phyloP scores from a whole-genome alignment of 2,329 filamentous ascomycete genomes.

The Didymella arachidicola region DNA sequence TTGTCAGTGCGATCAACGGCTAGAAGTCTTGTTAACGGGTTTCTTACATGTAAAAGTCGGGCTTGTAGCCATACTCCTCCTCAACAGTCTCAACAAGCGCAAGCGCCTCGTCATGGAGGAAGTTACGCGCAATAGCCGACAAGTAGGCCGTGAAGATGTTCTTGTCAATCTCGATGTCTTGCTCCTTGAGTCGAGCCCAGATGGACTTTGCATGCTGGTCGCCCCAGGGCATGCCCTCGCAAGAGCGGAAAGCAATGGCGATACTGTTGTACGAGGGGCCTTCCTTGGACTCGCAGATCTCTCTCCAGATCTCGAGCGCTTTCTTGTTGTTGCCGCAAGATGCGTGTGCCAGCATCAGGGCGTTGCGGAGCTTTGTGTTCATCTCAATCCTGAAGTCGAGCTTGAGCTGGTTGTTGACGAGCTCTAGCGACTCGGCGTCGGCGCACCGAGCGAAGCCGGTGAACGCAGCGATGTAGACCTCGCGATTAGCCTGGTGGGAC shows the following conservation, averaged over 20 bases:
- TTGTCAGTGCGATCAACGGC: slow-evolving; percentile 23
- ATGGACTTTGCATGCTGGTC: slow-evolving; percentile 62
- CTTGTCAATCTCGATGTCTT: slow-evolving; percentile 81
- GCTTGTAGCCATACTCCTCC: slow-evolving; percentile 69
- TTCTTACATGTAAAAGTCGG: slow-evolving; percentile 76
- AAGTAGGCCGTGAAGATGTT: slow-evolving; percentile 79
- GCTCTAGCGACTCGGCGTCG: slow-evolving; percentile 71
- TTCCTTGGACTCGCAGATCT: slow-evolving; percentile 83
- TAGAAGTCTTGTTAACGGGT: neutral
- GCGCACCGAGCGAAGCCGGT: slow-evolving; percentile 71
- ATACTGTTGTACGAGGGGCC: slow-evolving; percentile 85
- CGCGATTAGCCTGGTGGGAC: slow-evolving; percentile 69
- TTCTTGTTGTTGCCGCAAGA: slow-evolving; percentile 70
- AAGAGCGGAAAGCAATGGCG: slow-evolving; percentile 80
- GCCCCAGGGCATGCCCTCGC: slow-evolving; percentile 66
- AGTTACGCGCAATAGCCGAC: slow-evolving; percentile 76
- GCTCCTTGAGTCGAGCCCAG: slow-evolving; percentile 73
- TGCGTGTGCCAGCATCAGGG: slow-evolving; percentile 85
- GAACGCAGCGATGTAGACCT: slow-evolving; percentile 81
- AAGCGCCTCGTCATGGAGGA: slow-evolving; percentile 72
- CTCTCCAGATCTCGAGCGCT: slow-evolving; percentile 81
- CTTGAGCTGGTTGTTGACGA: slow-evolving; percentile 92
- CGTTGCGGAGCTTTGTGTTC: slow-evolving; percentile 79
- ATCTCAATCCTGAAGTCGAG: slow-evolving; percentile 83
- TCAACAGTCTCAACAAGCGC: slow-evolving; percentile 72